Conservation (phyloP, 345 rosid species). For the Brassica carinata region DNA sequence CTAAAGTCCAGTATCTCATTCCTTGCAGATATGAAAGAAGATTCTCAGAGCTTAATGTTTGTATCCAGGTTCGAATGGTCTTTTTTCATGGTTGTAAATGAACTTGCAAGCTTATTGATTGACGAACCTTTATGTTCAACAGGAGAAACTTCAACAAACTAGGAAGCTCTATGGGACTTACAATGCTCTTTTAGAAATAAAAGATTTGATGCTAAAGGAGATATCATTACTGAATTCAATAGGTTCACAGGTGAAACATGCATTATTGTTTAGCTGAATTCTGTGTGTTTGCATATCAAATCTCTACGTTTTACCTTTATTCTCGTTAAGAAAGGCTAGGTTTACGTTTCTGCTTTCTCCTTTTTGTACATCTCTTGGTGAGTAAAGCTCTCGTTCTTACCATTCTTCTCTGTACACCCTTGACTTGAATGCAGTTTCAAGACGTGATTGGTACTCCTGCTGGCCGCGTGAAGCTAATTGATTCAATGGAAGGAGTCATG, state of each 20-base stretch:
- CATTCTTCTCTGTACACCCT: background rate
- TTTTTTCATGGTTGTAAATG: background rate
- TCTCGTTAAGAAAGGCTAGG: too few relatives aligned
- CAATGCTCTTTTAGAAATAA: slow-evolving; percentile 80
- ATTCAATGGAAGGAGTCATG: slow-evolving; percentile 82
- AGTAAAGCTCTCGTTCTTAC: background rate
- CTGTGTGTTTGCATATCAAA: background rate
- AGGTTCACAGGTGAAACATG: slow-evolving; percentile 65
- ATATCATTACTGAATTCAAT: slow-evolving; percentile 76
- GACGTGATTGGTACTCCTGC: slow-evolving; percentile 64
- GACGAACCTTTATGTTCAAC: slow-evolving; percentile 7
- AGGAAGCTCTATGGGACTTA: slow-evolving; percentile 77
- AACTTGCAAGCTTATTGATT: slow-evolving; percentile 10
- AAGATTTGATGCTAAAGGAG: slow-evolving; percentile 89
- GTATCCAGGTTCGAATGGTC: slow-evolving; percentile 62
- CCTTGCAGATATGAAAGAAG: slow-evolving; percentile 73
- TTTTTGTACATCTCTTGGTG: background rate
- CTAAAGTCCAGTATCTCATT: slow-evolving; percentile 24
- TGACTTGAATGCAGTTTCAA: slow-evolving; percentile 59
- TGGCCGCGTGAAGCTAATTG: slow-evolving; percentile 67
- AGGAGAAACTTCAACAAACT: slow-evolving; percentile 80
- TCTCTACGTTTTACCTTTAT: too few relatives aligned
- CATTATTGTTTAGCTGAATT: slow-evolving; percentile 10
- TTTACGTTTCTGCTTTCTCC: slow-evolving; percentile 10
- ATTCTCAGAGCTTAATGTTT: slow-evolving; percentile 68